A percentile compares a stretch with the other conserved stretches of the same genome.
These are phyloP conservation scores for Aspergillus novofumigatus DNA, from an alignment of 2,329 filamentous ascomycete genomes.

Conservation along the genomic window DNA sequence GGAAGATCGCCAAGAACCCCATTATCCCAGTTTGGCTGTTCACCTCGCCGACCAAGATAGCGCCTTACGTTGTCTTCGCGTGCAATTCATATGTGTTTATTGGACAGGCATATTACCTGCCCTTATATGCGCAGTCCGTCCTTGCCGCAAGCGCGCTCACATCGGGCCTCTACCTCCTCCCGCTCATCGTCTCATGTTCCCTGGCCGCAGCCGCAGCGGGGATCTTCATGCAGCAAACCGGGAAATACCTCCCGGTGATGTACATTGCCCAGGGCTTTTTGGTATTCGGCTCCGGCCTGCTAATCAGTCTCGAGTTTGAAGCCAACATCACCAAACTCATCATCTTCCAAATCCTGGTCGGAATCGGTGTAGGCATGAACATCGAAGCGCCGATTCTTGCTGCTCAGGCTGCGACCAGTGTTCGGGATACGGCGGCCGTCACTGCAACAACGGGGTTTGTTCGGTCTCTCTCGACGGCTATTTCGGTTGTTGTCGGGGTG, in stretches of 20 bases:
- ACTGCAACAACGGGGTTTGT: slow-evolving; percentile 50
- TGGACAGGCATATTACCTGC: slow-evolving; percentile 66
- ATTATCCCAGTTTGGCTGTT: slow-evolving; percentile 69
- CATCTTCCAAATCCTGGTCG: slow-evolving; percentile 44
- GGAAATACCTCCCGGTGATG: slow-evolving; percentile 55
- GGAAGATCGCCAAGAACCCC: slow-evolving; percentile 66
- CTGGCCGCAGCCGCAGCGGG: slow-evolving; percentile 53
- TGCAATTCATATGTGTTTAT: slow-evolving; percentile 68
- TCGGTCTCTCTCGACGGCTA: slow-evolving; percentile 61
- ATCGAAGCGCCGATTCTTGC: slow-evolving; percentile 52
- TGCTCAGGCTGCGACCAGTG: slow-evolving; percentile 46
- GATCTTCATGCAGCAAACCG: slow-evolving; percentile 65
- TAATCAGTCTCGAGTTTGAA: slow-evolving; percentile 43
- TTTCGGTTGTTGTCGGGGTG: slow-evolving; percentile 67
- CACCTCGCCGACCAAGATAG: slow-evolving; percentile 55
- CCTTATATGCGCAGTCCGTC: slow-evolving; percentile 70
- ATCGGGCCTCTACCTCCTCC: slow-evolving; percentile 64
- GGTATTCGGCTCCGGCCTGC: slow-evolving; percentile 57
- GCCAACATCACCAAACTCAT: slow-evolving; percentile 35
- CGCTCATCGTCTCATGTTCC: slow-evolving; percentile 60
- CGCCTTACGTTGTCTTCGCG: slow-evolving; percentile 59
- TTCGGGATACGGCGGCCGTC: slow-evolving; percentile 44
- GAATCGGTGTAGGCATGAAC: slow-evolving; percentile 46
- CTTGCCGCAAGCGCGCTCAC: slow-evolving; percentile 59
- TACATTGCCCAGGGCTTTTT: slow-evolving; percentile 51